phyloP scores from a whole-genome alignment of 371 early-diverging fungal genomes.

The Rhizopus sp. region DNA sequence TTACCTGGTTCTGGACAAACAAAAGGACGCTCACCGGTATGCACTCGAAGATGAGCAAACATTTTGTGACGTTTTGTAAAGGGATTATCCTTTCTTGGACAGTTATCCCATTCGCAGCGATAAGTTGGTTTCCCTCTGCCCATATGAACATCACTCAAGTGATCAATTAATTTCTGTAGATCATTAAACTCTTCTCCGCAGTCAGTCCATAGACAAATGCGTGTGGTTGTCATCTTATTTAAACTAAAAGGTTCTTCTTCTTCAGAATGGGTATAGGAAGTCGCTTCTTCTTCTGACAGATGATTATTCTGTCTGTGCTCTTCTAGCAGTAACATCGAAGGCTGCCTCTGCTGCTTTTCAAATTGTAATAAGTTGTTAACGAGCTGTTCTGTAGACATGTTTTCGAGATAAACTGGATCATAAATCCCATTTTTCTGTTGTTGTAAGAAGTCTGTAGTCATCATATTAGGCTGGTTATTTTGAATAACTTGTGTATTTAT shows the following conservation, averaged over 20 bases:
- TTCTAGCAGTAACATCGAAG: background rate
- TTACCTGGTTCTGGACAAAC: conserved; percentile 28
- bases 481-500: background rate
- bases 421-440: background rate
- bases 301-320: background rate
- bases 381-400: background rate
- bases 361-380: background rate
- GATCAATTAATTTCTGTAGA: conserved; percentile 20
- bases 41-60: conserved; percentile 84
- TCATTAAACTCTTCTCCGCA: conserved; percentile 21
- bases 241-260: background rate
- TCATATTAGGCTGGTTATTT: background rate
- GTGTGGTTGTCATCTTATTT: background rate
- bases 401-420: background rate
- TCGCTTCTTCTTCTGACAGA: background rate
- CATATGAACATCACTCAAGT: conserved; percentile 23
- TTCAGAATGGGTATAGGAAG: background rate
- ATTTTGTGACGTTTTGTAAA: conserved; percentile 90
- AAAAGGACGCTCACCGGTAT: conserved; percentile 80
- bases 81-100: conserved; percentile 69
- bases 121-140: conserved; percentile 59
- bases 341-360: background rate
- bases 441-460: background rate
- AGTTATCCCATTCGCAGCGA: conserved; percentile 78
- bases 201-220: conserved; percentile 19